Conservation (phyloP, 1,139 yeast genomes). For the Diutina rugosa region DNA sequence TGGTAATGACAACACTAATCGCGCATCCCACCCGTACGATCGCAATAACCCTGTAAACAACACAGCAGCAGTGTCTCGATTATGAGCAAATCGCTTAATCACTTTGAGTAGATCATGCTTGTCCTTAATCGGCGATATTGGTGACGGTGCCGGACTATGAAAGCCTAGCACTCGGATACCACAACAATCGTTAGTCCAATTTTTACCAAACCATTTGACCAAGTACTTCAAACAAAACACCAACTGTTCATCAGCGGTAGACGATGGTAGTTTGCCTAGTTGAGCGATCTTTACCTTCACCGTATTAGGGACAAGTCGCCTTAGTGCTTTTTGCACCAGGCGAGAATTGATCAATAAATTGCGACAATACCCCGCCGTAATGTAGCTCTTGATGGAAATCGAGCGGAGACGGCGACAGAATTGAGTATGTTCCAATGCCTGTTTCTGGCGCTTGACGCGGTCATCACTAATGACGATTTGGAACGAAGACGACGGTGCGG, state of each 20-base stretch:
- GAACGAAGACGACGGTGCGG: not conserved
- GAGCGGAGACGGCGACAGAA: not conserved
- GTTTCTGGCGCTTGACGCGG: not conserved
- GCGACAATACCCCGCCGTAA: slow-evolving; percentile 13
- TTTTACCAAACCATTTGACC: slow-evolving; percentile 25
- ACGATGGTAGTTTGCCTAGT: slow-evolving; percentile 1
- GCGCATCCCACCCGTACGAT: slow-evolving; percentile 19
- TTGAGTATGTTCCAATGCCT: not conserved
- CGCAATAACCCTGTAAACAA: slow-evolving; percentile 20
- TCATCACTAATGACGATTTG: not conserved
- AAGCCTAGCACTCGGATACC: slow-evolving; percentile 23
- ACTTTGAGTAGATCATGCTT: slow-evolving; percentile 9
- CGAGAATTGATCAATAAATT: slow-evolving; percentile 13
- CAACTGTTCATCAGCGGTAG: slow-evolving; percentile 11
- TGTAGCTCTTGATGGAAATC: slow-evolving; percentile 11
- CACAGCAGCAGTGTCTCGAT: slow-evolving; percentile 26
- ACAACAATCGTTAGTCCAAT: slow-evolving; percentile 19
- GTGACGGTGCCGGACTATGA: slow-evolving; percentile 10
- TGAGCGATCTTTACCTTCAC: slow-evolving; percentile 5
- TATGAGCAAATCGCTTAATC: slow-evolving; percentile 17
- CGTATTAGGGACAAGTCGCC: slow-evolving; percentile 15
- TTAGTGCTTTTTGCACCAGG: slow-evolving; percentile 13
- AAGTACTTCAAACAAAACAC: slow-evolving; percentile 21
- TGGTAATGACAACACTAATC: slow-evolving; percentile 24
- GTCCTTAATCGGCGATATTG: slow-evolving; percentile 6